phyloP scores from a whole-genome alignment of 176 grass and related monocot genomes.

The Triticum turgidum region DNA sequence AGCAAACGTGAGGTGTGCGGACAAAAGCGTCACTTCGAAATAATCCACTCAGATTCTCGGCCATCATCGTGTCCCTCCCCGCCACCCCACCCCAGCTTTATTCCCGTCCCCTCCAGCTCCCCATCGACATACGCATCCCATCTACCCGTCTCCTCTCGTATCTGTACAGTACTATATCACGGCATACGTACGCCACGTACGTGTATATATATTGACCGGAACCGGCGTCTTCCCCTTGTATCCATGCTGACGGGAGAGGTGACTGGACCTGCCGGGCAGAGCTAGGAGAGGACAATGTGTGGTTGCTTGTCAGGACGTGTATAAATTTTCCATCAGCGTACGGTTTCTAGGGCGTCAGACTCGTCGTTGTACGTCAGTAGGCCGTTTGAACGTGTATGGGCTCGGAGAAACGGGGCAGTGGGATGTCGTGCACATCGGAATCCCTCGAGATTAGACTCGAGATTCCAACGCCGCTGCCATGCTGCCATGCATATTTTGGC shows the following conservation, averaged over 20 bases:
- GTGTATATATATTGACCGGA: slow-evolving; percentile 16
- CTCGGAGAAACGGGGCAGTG: background rate
- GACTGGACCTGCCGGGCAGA: background rate
- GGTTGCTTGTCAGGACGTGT: background rate
- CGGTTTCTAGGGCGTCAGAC: background rate
- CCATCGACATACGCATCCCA: slow-evolving; percentile 36
- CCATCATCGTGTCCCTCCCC: slow-evolving; percentile 43
- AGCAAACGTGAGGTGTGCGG: slow-evolving; percentile 45
- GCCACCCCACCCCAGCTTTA: slow-evolving; percentile 15
- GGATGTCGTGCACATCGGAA: background rate
- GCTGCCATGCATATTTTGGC: background rate
- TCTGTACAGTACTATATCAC: slow-evolving; percentile 4
- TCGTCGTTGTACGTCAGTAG: background rate
- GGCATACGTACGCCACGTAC: slow-evolving; percentile 14
- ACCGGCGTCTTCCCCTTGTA: slow-evolving; percentile 19
- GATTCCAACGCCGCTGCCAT: background rate
- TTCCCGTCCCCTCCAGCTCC: slow-evolving; percentile 24
- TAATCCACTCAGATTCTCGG: slow-evolving; percentile 59
- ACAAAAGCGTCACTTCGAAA: slow-evolving; percentile 63
- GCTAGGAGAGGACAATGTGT: background rate
- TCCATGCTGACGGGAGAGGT: background rate
- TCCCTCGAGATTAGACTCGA: background rate
- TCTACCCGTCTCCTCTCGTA: slow-evolving; percentile 22
- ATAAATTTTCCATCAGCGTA: background rate
- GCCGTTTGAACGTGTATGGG: background rate